phyloP scores from a whole-genome alignment of 2,329 filamentous ascomycete genomes.

The Fusarium dlaminii region DNA sequence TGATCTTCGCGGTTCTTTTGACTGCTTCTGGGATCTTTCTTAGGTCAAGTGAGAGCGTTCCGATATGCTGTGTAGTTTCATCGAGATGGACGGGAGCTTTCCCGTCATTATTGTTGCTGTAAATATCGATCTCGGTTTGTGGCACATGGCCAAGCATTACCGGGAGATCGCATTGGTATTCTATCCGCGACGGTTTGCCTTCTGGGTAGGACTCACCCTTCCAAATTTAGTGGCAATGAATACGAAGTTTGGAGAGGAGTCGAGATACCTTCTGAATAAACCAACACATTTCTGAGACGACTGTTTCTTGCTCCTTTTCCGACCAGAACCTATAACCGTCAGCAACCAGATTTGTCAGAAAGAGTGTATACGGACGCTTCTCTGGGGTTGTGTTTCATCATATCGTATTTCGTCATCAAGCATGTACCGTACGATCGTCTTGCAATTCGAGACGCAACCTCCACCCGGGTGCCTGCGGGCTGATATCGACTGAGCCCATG shows the following conservation, averaged over 20 bases:
- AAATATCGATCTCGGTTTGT: conserved; percentile 52
- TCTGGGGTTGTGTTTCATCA: conserved; percentile 48
- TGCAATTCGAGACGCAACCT: conserved; percentile 49
- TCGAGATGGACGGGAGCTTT: conserved; percentile 46
- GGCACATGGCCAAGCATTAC: conserved; percentile 48
- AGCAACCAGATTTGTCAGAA: neutral
- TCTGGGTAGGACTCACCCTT: conserved; percentile 53
- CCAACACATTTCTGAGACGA: conserved; percentile 52
- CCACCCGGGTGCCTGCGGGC: conserved; percentile 42
- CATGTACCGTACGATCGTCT: conserved; percentile 51
- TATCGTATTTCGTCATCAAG: conserved; percentile 49
- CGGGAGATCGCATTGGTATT: conserved; percentile 52
- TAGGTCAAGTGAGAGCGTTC: conserved; percentile 49
- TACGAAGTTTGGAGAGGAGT: neutral
- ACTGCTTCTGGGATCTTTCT: conserved; percentile 47
- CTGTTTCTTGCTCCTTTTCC: conserved; percentile 49
- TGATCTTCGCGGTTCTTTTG: conserved; percentile 45
- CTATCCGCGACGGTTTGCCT: conserved; percentile 48
- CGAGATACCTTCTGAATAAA: conserved; percentile 50
- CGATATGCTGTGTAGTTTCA: conserved; percentile 44
- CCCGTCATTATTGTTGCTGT: conserved; percentile 46
- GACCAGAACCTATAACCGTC: conserved; percentile 49
- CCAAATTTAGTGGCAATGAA: neutral
- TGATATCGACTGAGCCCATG: conserved; percentile 48
- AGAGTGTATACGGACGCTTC: conserved; percentile 46